Percentiles rank a stretch among this genome's conserved stretches.
Conservation (phyloP, 192 early-diverging fungal genomes). For the Coemansia sp. region DNA sequence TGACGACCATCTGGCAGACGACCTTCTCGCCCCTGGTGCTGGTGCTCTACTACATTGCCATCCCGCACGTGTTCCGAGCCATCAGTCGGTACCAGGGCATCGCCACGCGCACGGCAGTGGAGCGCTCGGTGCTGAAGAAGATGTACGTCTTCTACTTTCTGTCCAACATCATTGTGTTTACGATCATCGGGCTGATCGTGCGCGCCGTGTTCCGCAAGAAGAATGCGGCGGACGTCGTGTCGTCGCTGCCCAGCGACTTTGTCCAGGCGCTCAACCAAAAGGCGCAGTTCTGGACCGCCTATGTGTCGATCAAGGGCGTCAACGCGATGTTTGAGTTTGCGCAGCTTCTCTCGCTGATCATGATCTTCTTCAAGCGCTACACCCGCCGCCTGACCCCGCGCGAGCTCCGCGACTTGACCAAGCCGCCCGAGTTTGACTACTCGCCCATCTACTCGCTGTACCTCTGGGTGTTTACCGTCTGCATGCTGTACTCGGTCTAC, state of each 20-base stretch:
- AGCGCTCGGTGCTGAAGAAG: constrained; percentile 63
- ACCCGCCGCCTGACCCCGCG: constrained; percentile 62
- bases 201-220: constrained; percentile 34
- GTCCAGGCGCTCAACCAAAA: constrained; percentile 41
- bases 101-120: constrained; percentile 60
- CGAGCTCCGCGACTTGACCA: constrained; percentile 58
- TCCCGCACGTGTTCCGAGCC: constrained; percentile 58
- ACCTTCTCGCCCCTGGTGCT: constrained; percentile 63
- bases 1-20: constrained; percentile 58
- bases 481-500: constrained; percentile 65
- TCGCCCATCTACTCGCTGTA: constrained; percentile 62
- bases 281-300: constrained; percentile 70
- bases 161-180: constrained; percentile 64
- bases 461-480: constrained; percentile 66
- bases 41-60: constrained; percentile 58
- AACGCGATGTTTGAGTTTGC: constrained; percentile 64
- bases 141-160: constrained; percentile 69
- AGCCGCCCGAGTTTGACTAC: constrained; percentile 67
- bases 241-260: constrained; percentile 34
- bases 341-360: constrained; percentile 56
- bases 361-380: constrained; percentile 53
- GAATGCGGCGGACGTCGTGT: constrained; percentile 26
- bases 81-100: constrained; percentile 66
- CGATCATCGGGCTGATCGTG: constrained; percentile 43
- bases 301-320: constrained; percentile 60